Evolutionary conservation across 768 basidiomycete species (phyloP), one percentile per base, ranked within the genome.

Genomic region (Paxillus rubicundulus): DNA sequence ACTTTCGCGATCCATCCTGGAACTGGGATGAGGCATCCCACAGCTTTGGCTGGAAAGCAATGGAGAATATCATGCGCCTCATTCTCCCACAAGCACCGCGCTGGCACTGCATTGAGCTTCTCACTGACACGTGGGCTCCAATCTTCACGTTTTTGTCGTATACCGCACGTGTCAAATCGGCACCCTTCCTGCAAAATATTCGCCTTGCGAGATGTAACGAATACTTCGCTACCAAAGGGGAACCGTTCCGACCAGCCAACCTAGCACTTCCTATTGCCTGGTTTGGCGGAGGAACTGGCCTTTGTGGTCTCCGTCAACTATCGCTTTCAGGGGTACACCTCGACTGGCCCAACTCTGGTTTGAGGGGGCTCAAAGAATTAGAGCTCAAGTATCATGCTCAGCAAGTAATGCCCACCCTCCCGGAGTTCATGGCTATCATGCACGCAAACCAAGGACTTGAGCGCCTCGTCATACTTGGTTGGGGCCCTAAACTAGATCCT

Each of bases 41-140:
- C 10, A 50, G 61, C 1, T 82, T 84, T 54, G 56, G 52, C 5
- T 73, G 69, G 65, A 61, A 71, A 42, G 72, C 55, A 17, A 78
- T 84, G 77, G 71, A 77, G 43, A 56, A 65, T 13, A 62, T 81
- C 33, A 68, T 84, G 52, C 71, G 67, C 14, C 64, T 78, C 28
- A 65, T 84, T 9, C 59, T 78, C 8, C 72, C 75, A 12, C 77
- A 79, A 27, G 72, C 72, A 8, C 43, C 58, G 18, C 74, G 80
- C 45, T 84, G 82, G 80, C 67, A 69, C 39, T 67, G 53, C 12
- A 45, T 84, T 42, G 76, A 78, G 44, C 69, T 85, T n/a, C 65
- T 80, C 44, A 74, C 80, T 1, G 83, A 85, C 55, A 85, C 80
- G 4, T 85, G 83, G 82, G 70, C 72, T 2, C 82, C 83, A 10